Percentiles rank a stretch among this genome's conserved stretches.
phyloP scores from a whole-genome alignment of 495 filamentous ascomycete species.

The Penicillium mononematosum region DNA sequence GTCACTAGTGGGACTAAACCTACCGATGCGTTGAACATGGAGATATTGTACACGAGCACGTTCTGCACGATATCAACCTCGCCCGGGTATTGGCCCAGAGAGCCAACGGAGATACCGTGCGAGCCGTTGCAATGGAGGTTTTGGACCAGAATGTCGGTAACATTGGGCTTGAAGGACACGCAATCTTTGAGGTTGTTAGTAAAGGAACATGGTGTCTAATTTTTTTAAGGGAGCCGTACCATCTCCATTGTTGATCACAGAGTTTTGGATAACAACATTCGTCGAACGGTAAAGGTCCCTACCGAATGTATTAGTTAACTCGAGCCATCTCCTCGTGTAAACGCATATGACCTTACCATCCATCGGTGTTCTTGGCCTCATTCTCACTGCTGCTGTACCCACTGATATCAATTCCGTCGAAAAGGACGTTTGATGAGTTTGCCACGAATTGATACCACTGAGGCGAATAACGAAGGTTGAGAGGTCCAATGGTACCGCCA shows the following conservation, averaged over 20 bases:
- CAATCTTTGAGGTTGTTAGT: slow-evolving; percentile 46
- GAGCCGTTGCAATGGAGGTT: slow-evolving; percentile 69
- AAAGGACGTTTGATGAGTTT: slow-evolving; percentile 64
- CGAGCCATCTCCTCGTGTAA: neutral
- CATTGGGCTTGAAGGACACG: slow-evolving; percentile 78
- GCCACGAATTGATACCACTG: slow-evolving; percentile 69
- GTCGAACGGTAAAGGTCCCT: slow-evolving; percentile 63
- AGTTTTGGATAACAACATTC: slow-evolving; percentile 67
- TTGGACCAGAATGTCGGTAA: slow-evolving; percentile 70
- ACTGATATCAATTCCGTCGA: slow-evolving; percentile 63
- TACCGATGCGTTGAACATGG: slow-evolving; percentile 61
- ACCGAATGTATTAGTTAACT: neutral
- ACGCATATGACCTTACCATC: slow-evolving; percentile 44
- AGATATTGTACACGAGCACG: slow-evolving; percentile 63
- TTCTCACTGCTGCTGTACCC: slow-evolving; percentile 52
- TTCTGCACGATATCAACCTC: slow-evolving; percentile 66
- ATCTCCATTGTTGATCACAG: slow-evolving; percentile 66
- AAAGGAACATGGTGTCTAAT: neutral
- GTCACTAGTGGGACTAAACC: slow-evolving; percentile 6
- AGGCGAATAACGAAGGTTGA: slow-evolving; percentile 63
- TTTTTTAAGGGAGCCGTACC: slow-evolving; percentile 31
- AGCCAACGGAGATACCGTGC: slow-evolving; percentile 71
- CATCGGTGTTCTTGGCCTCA: slow-evolving; percentile 66
- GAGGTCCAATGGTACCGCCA: slow-evolving; percentile 57
- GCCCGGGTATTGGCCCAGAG: slow-evolving; percentile 63